A percentile compares a stretch with the other conserved stretches of the same genome.
Conservation (phyloP, 768 basidiomycete species). For the Phlegmacium glaucopus region DNA sequence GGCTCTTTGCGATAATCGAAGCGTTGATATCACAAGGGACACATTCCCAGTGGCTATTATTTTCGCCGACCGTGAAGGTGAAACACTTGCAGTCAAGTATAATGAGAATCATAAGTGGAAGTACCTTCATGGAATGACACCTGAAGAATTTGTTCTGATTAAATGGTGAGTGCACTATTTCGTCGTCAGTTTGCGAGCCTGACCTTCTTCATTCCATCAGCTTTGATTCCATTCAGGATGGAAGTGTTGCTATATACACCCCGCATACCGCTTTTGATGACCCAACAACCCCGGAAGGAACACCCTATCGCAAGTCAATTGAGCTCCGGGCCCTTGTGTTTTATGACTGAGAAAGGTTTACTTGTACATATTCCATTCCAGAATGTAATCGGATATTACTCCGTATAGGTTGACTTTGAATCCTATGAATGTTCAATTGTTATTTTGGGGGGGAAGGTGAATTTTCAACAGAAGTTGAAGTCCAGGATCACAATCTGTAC, state of each 20-base stretch:
- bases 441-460: no score
- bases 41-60: constrained; percentile 41
- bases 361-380: no score
- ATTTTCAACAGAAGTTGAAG: no score
- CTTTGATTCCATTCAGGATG: constrained; percentile 28
- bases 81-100: constrained; percentile 45
- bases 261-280: constrained; percentile 66
- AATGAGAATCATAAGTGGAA: no score
- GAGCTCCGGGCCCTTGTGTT: constrained; percentile 63
- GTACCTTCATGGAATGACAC: constrained; percentile 40
- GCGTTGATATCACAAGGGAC: constrained; percentile 38
- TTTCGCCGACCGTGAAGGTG: constrained; percentile 49
- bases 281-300: constrained; percentile 45
- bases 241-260: constrained; percentile 50
- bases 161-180: constrained; percentile 37
- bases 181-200: background rate
- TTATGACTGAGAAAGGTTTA: constrained; percentile 49
- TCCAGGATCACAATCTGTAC: no score
- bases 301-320: constrained; percentile 53
- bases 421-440: no score
- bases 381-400: no score
- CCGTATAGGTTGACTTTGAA: no score
- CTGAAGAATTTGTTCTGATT: constrained; percentile 48
- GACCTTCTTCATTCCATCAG: constrained; percentile 7
- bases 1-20: constrained; percentile 48